Conservation (phyloP, 2,329 filamentous ascomycete species). For the Calonectria pteridis region DNA sequence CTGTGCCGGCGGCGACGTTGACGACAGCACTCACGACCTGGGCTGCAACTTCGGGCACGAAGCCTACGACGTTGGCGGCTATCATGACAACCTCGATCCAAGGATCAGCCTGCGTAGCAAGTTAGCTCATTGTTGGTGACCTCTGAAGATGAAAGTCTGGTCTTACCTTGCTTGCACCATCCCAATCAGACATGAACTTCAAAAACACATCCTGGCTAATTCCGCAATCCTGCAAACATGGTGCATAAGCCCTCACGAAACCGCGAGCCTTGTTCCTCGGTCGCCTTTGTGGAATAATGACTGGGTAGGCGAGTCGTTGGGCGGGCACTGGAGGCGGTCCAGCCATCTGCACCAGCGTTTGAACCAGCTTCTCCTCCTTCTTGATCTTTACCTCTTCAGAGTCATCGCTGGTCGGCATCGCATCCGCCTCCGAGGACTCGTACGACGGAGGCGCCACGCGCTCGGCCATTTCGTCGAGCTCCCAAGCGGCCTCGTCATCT, state of each 20-base stretch:
- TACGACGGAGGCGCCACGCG: constrained; percentile 10
- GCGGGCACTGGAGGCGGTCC: not conserved
- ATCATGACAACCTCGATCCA: constrained; percentile 12
- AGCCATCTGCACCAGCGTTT: constrained; percentile 11
- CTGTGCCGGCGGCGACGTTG: constrained; percentile 6
- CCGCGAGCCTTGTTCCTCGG: constrained; percentile 12
- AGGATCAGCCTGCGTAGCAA: not conserved
- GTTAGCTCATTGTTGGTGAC: not conserved
- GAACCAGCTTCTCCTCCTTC: constrained; percentile 10
- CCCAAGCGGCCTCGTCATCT: constrained; percentile 12
- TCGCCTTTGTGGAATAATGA: constrained; percentile 17
- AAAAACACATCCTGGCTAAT: constrained; percentile 13
- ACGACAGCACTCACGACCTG: not conserved
- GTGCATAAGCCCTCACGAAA: constrained; percentile 20
- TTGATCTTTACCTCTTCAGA: constrained; percentile 5
- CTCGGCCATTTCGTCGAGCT: constrained; percentile 10
- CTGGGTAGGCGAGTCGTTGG: constrained; percentile 9
- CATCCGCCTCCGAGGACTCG: not conserved
- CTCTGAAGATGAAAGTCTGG: not conserved
- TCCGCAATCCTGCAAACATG: not conserved
- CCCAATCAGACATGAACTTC: constrained; percentile 16
- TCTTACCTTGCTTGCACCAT: constrained; percentile 10
- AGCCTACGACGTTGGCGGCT: constrained; percentile 9
- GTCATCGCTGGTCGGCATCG: not conserved
- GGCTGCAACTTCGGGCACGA: not conserved